Evolutionary conservation across 192 early-diverging fungal genomes (phyloP), one percentile per base, ranked within the genome.

Genomic region (Entomortierella chlamydospora): DNA sequence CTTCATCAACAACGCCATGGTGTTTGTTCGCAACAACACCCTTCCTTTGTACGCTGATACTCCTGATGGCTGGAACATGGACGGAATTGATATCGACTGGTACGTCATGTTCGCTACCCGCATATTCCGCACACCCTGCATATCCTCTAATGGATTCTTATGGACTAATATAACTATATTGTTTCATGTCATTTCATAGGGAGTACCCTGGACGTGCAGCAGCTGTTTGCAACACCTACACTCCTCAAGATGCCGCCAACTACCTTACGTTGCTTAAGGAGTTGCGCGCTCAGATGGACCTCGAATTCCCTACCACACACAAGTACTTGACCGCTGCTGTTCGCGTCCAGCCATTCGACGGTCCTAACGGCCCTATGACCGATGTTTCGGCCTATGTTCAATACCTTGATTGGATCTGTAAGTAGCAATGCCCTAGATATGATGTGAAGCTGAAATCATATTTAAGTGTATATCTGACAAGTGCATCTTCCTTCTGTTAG

Each of bases 171-270:
- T 4, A 47, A 12, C 15, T 20, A 4, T 5, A 2, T 15, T 20
- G 20, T 47, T 4, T 20, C 5, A 47, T 47, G 4, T 20, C 2
- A 12, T 47, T 11, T 20, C 4, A 25, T 41, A 66, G 82, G 81
- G 91, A 93, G 82, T 93, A 90, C 57, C 93, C 92, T 22, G 87
- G 90, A 26, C 79, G 87, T 28, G 72, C 84, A 31, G 87, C 89
- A 53, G 84, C 84, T 47, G 61, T 71, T 23, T 92, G 89, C 73
- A 91, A 89, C 66, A 60, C 56, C 2, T 71, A 89, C 55, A 73
- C 87, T 64, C 66, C 81, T 1, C 62, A 42, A 0, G 92, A 95
- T 61, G 72, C 88, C 20, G 71, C 71, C 20, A 92, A 93, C 78
- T 90, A 87, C 57, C 68, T 88, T n/a, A 33, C 25, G 18, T 79